A percentile compares a stretch with the other conserved stretches of the same genome.
These are phyloP conservation scores for Coniochaeta prunicola DNA, from an alignment of 2,329 filamentous ascomycete species.

Conservation along the genomic window DNA sequence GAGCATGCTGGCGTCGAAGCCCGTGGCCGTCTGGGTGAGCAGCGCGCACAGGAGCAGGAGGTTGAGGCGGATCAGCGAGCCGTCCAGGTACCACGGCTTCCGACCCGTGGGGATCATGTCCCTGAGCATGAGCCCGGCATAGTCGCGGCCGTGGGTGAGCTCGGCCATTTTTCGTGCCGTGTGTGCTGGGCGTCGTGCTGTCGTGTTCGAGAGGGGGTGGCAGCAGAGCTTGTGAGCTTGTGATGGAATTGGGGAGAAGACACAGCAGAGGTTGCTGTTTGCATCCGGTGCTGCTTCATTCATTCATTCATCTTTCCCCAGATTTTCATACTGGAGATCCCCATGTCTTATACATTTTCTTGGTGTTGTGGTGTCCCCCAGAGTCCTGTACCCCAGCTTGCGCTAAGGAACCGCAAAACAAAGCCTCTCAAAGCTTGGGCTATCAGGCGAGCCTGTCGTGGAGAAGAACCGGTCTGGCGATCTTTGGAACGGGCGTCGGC, in stretches of 20 bases:
- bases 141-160: background rate
- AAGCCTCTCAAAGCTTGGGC: background rate
- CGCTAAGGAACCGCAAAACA: background rate
- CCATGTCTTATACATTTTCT: background rate
- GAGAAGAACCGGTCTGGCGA: background rate
- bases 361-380: background rate
- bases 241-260: too few species aligned
- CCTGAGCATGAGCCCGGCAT: constrained; percentile 6
- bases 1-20: constrained; percentile 25
- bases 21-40: constrained; percentile 22
- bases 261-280: too few species aligned
- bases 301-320: background rate
- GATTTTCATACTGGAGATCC: background rate
- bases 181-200: too few species aligned
- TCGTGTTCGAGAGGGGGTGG: too few species aligned
- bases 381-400: background rate
- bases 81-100: constrained; percentile 14
- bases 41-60: constrained; percentile 21
- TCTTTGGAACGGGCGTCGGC: background rate
- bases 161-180: too few species aligned
- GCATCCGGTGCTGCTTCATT: too few species aligned
- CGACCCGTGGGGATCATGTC: constrained; percentile 9
- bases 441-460: background rate
- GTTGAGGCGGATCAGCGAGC: constrained; percentile 21
- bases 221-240: too few species aligned